Evolutionary conservation across 345 rosid species (phyloP), one percentile per base, ranked within the genome.

Genomic region (Syzygium jambos): DNA sequence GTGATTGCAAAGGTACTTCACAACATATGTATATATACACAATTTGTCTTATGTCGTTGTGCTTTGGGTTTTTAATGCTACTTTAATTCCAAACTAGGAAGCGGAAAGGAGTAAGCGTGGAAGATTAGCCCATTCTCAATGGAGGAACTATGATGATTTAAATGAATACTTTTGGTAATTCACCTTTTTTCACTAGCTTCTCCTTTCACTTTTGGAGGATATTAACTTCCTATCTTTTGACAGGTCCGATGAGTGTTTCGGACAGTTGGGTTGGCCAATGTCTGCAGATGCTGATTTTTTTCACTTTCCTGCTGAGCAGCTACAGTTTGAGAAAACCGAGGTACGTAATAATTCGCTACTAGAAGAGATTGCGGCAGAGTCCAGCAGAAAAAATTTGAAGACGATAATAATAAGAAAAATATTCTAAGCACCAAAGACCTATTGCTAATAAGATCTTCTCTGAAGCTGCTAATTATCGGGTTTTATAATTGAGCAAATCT

Each of bases 121-220:
- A 84, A 95, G 88, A 90, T 96, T 98, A 89, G 96, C 95, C 92
- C 99, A 96, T 90, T 98, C 99, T 23, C 98, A 95, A 52, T 98
- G 99, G 99, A 96, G 99, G 88, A 96, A 98, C 87, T 98, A 98
- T 88, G 99, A 98, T 90, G 99, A 98, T 93, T 89, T 98, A 88
- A 98, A 98, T 88, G 99, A 98, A 88, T 98, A 93, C 90, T 98
- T 98, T 91, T 98, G 99, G 99, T 98, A 91, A 87, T 87, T 52
- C 56, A 41, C 84, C 85, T 85, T 84, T 52, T 51, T 87, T 86
- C 38, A 46, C 19, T 21, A 25, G 55, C 84, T 46, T 86, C 41
- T 89, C 85, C 85, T 54, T 25, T 59, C 41, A 15, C 23, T 86
- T 38, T 88, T 21, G 29, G 63, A 3, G 29, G 13, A 77, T 56